Base-by-base conservation (phyloP, 257 asterid species). In the Scutellaria barbata region DNA sequence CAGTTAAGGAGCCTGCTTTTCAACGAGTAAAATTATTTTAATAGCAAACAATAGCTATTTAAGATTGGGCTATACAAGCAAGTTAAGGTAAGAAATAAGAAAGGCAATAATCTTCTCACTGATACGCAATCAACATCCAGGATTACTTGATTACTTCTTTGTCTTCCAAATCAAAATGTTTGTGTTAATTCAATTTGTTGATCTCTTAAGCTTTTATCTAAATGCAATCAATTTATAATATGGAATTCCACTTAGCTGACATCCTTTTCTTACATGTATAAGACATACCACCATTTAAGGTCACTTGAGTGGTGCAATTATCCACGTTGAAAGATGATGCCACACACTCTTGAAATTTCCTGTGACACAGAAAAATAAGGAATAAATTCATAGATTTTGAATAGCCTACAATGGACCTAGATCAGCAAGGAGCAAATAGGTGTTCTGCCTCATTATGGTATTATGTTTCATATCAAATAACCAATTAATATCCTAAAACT, bases 311-410 rank as follows among this genome's bases (percentile, higher is more conserved):
- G 3, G 35, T 59, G 76, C n/a, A 41, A 59, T 83, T 75, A 30
- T 74, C 83, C 37, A 72, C 75, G 40, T 39, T 62, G 77, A 76
- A 58, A 70, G 69, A 50, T 50, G 84, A 79, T 56, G 47, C 72
- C 20, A 79, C 56, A 57, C 81, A 71, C 80, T 84, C 84, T 1
- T 85, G 92, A 69, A 90, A 84, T 75, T 82, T 80, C 86, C 98
- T 90, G 89, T 68, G 61, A 68, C 50, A 72, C 74, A 69, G 60
- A 74, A 71, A 37, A 11, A 53, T 8, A 10, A 17, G 2, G 37
- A 56, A 53, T 47, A 67, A 33, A 40, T 59, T 42, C 14, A 14
- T 13, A 16, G 45, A 30, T 16, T 10, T 25, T 33, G 40, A 33
- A 63, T 56, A 62, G 52, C 35, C 43, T 53, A 53, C 22, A 52